Base-by-base conservation (phyloP, 495 filamentous ascomycete genomes). In the Aspergillus nanangensis region DNA sequence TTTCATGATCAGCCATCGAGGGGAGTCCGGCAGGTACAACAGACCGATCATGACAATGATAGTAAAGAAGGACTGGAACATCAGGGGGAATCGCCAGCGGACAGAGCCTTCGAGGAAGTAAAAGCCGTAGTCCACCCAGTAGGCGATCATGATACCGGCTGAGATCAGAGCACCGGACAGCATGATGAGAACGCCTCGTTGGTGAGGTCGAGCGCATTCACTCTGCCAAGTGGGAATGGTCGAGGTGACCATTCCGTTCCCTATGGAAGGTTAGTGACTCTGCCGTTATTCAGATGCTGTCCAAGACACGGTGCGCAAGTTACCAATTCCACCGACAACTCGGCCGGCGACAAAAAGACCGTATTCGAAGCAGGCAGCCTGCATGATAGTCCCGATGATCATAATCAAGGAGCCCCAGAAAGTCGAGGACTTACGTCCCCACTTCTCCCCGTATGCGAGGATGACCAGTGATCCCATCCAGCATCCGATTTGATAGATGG, bases 381-480 rank as follows among this genome's bases (percentile, higher is more conserved):
- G 75, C 41, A 79, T 50, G 14, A 62, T 47, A 5, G 72, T 70
- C 3, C 72, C 74, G 9, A 75, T 33, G 20, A 75, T 60, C 39
- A 62, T 69, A 56, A 69, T 70, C 4, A 53, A 50, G 3, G 62
- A 57, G 5, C 74, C 74, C 1, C 67, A 32, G 4, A 60, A 62
- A 34, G 76, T 72, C 2, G 64, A 66, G 47, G 60, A 69, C 38
- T 71, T 68, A 18, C 72, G 61, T 9, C 75, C 75, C 17, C 70
- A 49, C 15, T 56, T 58, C 31, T 78, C 75, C 8, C 69, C 75
- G 15, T 65, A 45, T 4, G 77, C 47, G 41, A 70, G 70, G 14
- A 74, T 74, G 8, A 71, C 45, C 14, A 79, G 38, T 1, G 75
- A 72, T 0, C 77, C 77, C 1, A 78, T 60, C 49, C 78, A 81